Evolutionary conservation across 2,329 filamentous ascomycete genomes (phyloP), one percentile per base, ranked within the genome.

Genomic region (Shiraia sp.): DNA sequence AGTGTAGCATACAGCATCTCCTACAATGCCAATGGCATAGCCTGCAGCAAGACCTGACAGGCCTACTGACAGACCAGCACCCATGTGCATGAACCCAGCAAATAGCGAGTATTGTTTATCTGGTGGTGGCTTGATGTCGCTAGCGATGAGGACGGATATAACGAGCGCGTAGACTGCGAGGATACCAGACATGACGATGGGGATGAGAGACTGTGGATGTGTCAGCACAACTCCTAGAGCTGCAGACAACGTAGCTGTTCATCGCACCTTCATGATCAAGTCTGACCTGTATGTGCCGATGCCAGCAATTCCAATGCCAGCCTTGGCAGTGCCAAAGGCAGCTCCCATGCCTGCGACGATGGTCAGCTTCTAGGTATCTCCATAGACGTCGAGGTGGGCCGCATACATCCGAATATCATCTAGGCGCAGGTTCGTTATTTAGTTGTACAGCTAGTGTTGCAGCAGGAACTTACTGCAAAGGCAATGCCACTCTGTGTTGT

Each of bases 161-260:
- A 99, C 93, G 59, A 99, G 87, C 36, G 91, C 89, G 75, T 99
- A 99, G 57, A 99, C 93, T 44, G 93, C 93, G 65, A 99, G 90
- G 69, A 99, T 99, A 82, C 93, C 93, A 60, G 93, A 95, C 93
- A 99, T 99, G 77, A 99, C 86, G 55, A 93, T 88, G 50, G 88
- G 88, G 57, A 92, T 91, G 38, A 92, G 76, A 42, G 86, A 91
- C 87, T 90, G 59, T 24, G 17, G 1, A 32, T 16, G n/a, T 23
- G 45, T 69, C 47, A 68, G 61, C n/a, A n/a, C n/a, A n/a, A n/a
- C n/a, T n/a, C n/a, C 29, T 28, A 12, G 17, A 53, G 47, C 40
- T 36, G 23, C 14, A 7, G 33, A 12, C 25, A 16, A 10, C 19
- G n/a, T n/a, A n/a, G n/a, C n/a, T n/a, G n/a, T n/a, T n/a, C n/a